These are phyloP conservation scores for Aspergillus japonicus DNA, from an alignment of 2,329 filamentous ascomycete species.

Conservation along the genomic window DNA sequence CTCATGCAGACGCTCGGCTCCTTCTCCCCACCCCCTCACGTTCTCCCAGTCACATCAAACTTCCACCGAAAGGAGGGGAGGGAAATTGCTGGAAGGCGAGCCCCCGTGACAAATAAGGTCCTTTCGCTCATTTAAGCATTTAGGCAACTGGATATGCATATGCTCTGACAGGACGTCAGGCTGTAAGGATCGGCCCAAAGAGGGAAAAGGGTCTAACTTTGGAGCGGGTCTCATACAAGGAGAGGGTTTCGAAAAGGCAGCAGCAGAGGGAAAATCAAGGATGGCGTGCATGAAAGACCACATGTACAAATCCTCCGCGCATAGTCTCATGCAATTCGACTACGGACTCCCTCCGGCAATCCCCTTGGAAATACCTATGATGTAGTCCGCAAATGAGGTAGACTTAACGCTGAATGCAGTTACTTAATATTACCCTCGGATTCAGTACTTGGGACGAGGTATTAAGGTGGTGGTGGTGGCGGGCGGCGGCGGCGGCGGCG, in stretches of 20 bases:
- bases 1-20: background rate
- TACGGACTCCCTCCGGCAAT: background rate
- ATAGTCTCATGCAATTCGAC: background rate
- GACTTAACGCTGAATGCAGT: no score
- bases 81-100: background rate
- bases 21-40: background rate
- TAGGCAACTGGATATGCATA: background rate
- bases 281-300: conserved; percentile 3
- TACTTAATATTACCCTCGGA: no score
- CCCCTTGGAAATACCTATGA: background rate
- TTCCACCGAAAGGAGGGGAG: background rate
- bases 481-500: no score
- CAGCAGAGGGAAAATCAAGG: background rate
- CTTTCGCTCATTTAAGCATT: background rate
- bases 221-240: no score
- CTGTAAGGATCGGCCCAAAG: background rate
- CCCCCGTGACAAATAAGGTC: background rate
- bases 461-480: background rate
- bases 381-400: no score
- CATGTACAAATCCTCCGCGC: conserved; percentile 2
- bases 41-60: background rate
- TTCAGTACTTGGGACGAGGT: no score
- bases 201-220: no score
- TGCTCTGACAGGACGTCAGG: background rate
- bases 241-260: background rate